Evolutionary conservation across 305 asterid genomes (phyloP), one percentile per base, ranked within the genome.

Genomic region (Fraxinus paxiana): DNA sequence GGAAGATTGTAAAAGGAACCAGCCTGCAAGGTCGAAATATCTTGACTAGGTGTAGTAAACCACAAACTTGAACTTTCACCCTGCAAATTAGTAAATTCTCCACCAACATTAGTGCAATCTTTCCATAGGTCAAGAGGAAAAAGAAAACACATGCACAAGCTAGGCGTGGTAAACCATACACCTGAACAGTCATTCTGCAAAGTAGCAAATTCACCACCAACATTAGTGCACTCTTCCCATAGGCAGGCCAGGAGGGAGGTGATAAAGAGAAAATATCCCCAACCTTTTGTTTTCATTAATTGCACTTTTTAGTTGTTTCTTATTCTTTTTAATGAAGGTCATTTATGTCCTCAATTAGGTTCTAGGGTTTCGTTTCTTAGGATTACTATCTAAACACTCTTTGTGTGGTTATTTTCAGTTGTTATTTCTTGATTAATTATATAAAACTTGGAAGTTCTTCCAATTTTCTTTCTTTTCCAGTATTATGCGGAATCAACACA

Each of bases 1-100:
- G 98, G 95, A 85, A 93, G 90, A 80, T 90, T 93, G 88, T 95
- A 95, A 86, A 93, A 93, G 2, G 98, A 88, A 86, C 91, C 90
- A 76, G 93, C 91, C 82, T 86, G 97, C 87, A 93, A 77, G 83
- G 92, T 80, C 38, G 97, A 86, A 15, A 95, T 83, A 81, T 95
- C 98, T 77, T 93, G 92, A 79, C 89, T 88, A 2, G 97, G 92
- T 63, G 91, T 75, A 59, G 92, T 80, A 76, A 86, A 90, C 98
- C 98, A 95, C 78, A 89, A 85, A 63, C 97, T 96, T 24, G 93
- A 86, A 73, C 94, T 91, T 86, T 92, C 97, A 79, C 89, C 91
- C 98, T 94, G 93, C 85, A 80, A 84, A 80, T 69, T 18, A 77
- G 26, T 22, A 33, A 75, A 85, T 12, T 59, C 61, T 73, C 72